Percentiles rank a stretch among this genome's conserved stretches.
phyloP scores from a whole-genome alignment of 495 filamentous ascomycete species.

The Penicillium lividum region DNA sequence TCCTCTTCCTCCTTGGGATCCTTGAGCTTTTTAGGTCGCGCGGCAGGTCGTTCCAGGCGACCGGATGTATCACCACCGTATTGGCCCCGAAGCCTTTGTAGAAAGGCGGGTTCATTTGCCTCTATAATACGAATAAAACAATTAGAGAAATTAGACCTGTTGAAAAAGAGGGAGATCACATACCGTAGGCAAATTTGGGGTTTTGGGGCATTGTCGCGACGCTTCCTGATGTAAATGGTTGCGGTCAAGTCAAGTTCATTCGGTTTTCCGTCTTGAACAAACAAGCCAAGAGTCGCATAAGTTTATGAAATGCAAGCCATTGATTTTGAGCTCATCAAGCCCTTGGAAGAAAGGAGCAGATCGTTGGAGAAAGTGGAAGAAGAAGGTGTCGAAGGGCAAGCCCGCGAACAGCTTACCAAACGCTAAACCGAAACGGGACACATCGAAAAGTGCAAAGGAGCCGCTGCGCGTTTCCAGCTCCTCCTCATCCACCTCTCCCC shows the following conservation, averaged over 20 bases:
- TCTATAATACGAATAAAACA: constrained; percentile 29
- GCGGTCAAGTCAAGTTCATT: constrained; percentile 18
- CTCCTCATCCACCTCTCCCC: constrained; percentile 30
- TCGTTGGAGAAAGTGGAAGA: constrained; percentile 1
- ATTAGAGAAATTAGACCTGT: not conserved
- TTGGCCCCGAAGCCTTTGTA: constrained; percentile 46
- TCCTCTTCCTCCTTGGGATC: constrained; percentile 41
- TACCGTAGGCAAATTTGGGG: constrained; percentile 52
- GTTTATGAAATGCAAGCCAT: constrained; percentile 5
- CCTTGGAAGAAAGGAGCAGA: not conserved
- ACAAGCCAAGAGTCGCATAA: not conserved
- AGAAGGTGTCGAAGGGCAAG: not conserved
- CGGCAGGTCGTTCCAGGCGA: constrained; percentile 43
- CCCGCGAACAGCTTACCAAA: constrained; percentile 26
- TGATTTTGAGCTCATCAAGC: not conserved
- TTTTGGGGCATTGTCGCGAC: constrained; percentile 45
- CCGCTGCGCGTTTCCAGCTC: constrained; percentile 33
- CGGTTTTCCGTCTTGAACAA: constrained; percentile 7
- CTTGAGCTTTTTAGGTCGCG: constrained; percentile 42
- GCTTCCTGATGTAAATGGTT: constrained; percentile 7
- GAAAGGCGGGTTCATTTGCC: constrained; percentile 48
- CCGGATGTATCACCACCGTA: constrained; percentile 36
- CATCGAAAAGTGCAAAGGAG: constrained; percentile 48
- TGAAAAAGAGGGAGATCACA: constrained; percentile 1
- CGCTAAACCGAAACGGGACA: constrained; percentile 41